These are phyloP conservation scores for Solanum pinnatisectum DNA, from an alignment of 257 asterid genomes.

Conservation along the genomic window DNA sequence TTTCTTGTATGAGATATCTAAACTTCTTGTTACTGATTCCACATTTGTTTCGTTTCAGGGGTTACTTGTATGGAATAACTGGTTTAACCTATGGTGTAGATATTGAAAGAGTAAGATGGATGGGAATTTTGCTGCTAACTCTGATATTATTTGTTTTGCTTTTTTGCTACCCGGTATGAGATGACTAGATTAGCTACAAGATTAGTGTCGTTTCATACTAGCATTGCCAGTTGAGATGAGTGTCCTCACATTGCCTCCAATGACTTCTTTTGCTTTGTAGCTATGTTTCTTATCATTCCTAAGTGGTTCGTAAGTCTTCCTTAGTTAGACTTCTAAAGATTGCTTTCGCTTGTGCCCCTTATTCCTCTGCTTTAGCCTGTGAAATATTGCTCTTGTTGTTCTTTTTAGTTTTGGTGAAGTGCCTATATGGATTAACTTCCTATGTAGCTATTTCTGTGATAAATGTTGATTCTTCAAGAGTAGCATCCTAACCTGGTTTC, in stretches of 20 bases:
- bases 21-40: conserved; percentile 1
- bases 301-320: background rate
- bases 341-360: background rate
- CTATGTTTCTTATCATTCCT: background rate
- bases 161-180: background rate
- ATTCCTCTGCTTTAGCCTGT: background rate
- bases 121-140: conserved; percentile 75
- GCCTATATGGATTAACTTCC: background rate
- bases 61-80: conserved; percentile 71
- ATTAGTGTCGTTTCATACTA: too few relatives aligned
- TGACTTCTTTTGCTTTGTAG: too few relatives aligned
- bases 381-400: background rate
- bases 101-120: conserved; percentile 52
- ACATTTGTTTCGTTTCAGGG: conserved; percentile 43
- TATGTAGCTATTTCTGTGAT: background rate
- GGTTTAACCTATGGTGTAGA: conserved; percentile 79
- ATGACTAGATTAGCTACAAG: background rate
- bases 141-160: background rate
- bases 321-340: background rate
- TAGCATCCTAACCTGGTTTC: background rate
- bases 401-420: background rate
- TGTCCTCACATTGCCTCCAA: too few relatives aligned
- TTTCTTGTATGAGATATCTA: conserved; percentile 1
- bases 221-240: too few relatives aligned
- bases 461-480: background rate